Conservation (phyloP, 495 filamentous ascomycete genomes). For the Annulohypoxylon moriforme region DNA sequence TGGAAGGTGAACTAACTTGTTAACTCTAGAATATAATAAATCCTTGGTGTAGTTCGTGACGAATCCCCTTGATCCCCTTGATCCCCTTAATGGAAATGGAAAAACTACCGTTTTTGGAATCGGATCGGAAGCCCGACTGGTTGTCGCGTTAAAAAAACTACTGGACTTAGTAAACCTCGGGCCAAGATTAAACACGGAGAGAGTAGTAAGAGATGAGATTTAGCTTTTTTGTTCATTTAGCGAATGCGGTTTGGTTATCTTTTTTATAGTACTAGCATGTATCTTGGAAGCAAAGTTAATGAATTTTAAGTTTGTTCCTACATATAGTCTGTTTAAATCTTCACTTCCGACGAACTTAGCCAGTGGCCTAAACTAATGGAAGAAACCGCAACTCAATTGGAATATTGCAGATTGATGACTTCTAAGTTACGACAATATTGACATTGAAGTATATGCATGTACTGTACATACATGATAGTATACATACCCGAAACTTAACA, state of each 20-base stretch:
- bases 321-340: neutral
- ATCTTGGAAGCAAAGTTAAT: neutral
- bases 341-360: slow-evolving; percentile 11
- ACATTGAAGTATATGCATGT: neutral
- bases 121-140: slow-evolving; percentile 31
- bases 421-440: neutral
- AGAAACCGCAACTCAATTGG: slow-evolving; percentile 6
- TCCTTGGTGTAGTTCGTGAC: neutral
- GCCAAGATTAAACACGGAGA: neutral
- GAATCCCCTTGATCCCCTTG: slow-evolving; percentile 26
- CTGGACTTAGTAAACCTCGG: neutral
- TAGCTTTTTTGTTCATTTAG: neutral
- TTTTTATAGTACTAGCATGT: neutral
- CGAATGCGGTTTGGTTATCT: neutral
- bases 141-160: slow-evolving; percentile 8
- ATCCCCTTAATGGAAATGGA: slow-evolving; percentile 29
- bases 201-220: slow-evolving; percentile 1
- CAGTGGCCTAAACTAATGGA: slow-evolving; percentile 5
- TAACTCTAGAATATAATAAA: neutral
- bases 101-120: slow-evolving; percentile 38
- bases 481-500: neutral
- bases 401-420: slow-evolving; percentile 6
- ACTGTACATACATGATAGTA: neutral
- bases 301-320: slow-evolving; percentile 5
- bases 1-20: neutral